phyloP scores from a whole-genome alignment of 2,329 filamentous ascomycete species.

The Xylaria sp. region DNA sequence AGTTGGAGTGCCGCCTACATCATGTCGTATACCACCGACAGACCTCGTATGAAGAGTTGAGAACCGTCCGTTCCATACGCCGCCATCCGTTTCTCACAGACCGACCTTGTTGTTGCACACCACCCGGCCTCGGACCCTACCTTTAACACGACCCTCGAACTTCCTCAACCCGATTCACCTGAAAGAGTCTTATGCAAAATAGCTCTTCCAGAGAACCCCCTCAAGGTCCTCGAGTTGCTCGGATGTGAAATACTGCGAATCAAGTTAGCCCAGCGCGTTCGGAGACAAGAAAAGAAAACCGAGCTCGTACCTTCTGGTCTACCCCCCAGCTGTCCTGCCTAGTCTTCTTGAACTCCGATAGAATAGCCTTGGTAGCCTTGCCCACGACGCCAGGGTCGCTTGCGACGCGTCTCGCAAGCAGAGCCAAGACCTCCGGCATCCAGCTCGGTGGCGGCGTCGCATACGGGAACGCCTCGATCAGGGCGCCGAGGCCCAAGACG shows the following conservation, averaged over 20 bases:
- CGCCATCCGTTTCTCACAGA: no score
- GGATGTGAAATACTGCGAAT: constrained; percentile 72
- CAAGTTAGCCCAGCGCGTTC: constrained; percentile 32
- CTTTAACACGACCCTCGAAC: no score
- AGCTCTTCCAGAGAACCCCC: constrained; percentile 98
- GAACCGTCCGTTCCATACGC: no score
- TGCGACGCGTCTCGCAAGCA: constrained; percentile 80
- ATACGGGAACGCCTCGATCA: constrained; percentile 96
- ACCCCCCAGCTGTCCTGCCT: constrained; percentile 98
- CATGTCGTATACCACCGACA: no score
- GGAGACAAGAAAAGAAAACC: not conserved
- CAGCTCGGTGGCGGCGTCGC: constrained; percentile 87
- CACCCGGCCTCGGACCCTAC: no score
- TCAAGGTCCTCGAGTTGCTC: constrained; percentile 95
- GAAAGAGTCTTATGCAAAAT: constrained; percentile 71
- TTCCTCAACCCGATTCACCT: not conserved
- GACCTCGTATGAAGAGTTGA: no score
- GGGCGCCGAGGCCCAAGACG: constrained; percentile 84
- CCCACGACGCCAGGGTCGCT: constrained; percentile 90
- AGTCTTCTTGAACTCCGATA: constrained; percentile 99
- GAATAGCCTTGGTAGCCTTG: constrained; percentile 89
- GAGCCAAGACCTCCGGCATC: constrained; percentile 91
- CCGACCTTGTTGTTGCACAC: no score
- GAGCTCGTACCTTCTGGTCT: constrained; percentile 82
- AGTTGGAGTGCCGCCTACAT: no score